A percentile compares a stretch with the other conserved stretches of the same genome.
These are phyloP conservation scores for Lyophyllum decastes DNA, from an alignment of 768 basidiomycete species.

Conservation along the genomic window DNA sequence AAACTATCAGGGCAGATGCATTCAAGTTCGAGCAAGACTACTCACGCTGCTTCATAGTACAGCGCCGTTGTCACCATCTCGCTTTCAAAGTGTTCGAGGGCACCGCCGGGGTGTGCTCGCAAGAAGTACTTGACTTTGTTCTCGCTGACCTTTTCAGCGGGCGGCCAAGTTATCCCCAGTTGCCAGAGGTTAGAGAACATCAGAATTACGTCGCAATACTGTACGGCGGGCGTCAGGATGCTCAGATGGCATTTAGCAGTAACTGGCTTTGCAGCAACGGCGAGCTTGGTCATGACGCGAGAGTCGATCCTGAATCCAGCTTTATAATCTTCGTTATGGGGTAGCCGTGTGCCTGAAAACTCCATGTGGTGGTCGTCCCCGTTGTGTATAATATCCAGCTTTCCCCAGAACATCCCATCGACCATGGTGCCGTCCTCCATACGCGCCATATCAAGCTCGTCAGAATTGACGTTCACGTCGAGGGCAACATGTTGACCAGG, in stretches of 20 bases:
- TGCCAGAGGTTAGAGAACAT: constrained; percentile 76
- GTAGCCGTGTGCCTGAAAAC: constrained; percentile 77
- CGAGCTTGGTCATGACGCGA: constrained; percentile 75
- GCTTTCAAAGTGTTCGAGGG: constrained; percentile 83
- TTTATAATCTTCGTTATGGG: constrained; percentile 59
- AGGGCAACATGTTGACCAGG: constrained; percentile 81
- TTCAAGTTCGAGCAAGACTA: constrained; percentile 9
- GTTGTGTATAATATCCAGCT: constrained; percentile 78
- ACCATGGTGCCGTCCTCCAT: constrained; percentile 90
- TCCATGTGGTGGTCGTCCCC: constrained; percentile 81
- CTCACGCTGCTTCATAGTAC: constrained; percentile 86
- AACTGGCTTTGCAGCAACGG: constrained; percentile 71
- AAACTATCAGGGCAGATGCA: constrained; percentile 1
- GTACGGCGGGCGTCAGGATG: constrained; percentile 68
- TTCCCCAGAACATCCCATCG: constrained; percentile 87
- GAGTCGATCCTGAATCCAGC: constrained; percentile 77
- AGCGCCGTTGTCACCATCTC: constrained; percentile 77
- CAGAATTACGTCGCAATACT: constrained; percentile 81
- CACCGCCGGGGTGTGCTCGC: constrained; percentile 82
- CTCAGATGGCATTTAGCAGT: constrained; percentile 77
- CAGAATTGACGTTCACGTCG: constrained; percentile 77
- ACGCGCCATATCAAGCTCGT: constrained; percentile 87
- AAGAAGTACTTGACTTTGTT: constrained; percentile 83
- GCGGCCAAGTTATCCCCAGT: constrained; percentile 76
- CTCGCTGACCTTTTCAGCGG: constrained; percentile 64